Percentiles rank a stretch among this genome's conserved stretches.
phyloP scores from a whole-genome alignment of 768 basidiomycete genomes.

The Kwoniella europaea region DNA sequence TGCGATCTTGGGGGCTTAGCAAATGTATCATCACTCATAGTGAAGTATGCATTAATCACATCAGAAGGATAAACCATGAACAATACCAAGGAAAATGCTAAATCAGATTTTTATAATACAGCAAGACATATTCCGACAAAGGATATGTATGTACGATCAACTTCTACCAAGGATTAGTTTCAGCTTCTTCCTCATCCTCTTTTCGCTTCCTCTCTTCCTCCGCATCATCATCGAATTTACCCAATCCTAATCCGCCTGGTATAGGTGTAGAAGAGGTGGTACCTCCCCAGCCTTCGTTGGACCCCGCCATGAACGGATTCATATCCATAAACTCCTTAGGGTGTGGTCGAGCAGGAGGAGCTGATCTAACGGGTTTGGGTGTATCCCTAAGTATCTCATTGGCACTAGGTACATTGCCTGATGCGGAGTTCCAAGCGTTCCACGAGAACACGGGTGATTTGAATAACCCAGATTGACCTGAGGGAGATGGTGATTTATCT shows the following conservation, averaged over 20 bases:
- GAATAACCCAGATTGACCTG: slow-evolving; percentile 2
- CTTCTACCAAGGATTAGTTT: slow-evolving; percentile 50
- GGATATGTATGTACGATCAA: not conserved
- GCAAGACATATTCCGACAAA: too few relatives aligned
- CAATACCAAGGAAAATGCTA: not conserved
- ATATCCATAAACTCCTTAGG: slow-evolving; percentile 43
- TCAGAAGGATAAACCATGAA: too few relatives aligned
- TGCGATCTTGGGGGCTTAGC: too few relatives aligned
- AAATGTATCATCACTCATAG: too few relatives aligned
- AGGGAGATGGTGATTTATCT: slow-evolving; percentile 12
- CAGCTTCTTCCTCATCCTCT: slow-evolving; percentile 44
- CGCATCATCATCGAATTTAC: not conserved
- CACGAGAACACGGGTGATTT: slow-evolving; percentile 23
- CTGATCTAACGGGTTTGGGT: slow-evolving; percentile 35
- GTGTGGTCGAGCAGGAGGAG: slow-evolving; percentile 53
- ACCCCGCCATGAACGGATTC: slow-evolving; percentile 41
- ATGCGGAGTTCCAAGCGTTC: slow-evolving; percentile 19
- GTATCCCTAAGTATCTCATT: slow-evolving; percentile 13
- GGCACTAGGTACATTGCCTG: slow-evolving; percentile 5
- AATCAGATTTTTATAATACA: not conserved
- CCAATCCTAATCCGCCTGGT: not conserved
- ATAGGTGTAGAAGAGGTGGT: not conserved
- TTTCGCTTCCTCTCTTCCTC: slow-evolving; percentile 29
- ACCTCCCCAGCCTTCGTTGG: slow-evolving; percentile 9
- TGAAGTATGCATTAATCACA: too few relatives aligned